Conservation (phyloP, 352 stramenopile genomes). For the Phytopythium oedochilum region DNA sequence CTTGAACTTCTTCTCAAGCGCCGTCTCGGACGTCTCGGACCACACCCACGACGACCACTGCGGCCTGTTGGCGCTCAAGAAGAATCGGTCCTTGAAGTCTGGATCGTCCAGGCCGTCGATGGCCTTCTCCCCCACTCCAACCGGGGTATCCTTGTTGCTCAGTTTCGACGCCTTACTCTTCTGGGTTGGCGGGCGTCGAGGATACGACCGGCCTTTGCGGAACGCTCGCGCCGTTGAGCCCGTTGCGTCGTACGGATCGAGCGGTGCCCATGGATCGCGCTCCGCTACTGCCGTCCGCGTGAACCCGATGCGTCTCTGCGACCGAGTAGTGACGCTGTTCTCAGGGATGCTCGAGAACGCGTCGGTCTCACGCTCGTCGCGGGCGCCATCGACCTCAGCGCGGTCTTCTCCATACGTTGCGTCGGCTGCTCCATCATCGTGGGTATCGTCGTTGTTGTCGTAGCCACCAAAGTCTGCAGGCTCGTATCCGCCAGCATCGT, state of each 20-base stretch:
- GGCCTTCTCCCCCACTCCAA: constrained; percentile 27
- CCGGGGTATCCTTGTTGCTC: constrained; percentile 29
- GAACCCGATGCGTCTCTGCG: background rate
- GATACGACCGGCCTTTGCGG: constrained; percentile 69
- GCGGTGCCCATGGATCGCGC: constrained; percentile 58
- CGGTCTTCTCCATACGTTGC: background rate
- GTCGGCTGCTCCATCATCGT: background rate
- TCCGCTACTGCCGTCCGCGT: constrained; percentile 10
- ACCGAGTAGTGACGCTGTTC: background rate
- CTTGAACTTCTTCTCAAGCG: constrained; percentile 55
- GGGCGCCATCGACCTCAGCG: background rate
- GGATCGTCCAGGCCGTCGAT: constrained; percentile 55
- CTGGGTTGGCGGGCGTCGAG: constrained; percentile 33
- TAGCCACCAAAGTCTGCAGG: constrained; percentile 8
- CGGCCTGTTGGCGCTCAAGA: constrained; percentile 34
- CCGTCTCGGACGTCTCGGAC: constrained; percentile 44
- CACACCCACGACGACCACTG: constrained; percentile 77
- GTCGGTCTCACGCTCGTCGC: background rate
- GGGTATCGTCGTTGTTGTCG: background rate
- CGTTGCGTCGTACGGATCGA: constrained; percentile 80
- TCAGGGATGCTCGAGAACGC: background rate
- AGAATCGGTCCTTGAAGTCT: constrained; percentile 59
- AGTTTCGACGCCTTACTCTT: constrained; percentile 15
- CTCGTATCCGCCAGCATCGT: constrained; percentile 27
- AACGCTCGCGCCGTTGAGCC: constrained; percentile 59